Evolutionary conservation across 306 rosid genomes (phyloP).

Genomic region (Alnus rubra): DNA sequence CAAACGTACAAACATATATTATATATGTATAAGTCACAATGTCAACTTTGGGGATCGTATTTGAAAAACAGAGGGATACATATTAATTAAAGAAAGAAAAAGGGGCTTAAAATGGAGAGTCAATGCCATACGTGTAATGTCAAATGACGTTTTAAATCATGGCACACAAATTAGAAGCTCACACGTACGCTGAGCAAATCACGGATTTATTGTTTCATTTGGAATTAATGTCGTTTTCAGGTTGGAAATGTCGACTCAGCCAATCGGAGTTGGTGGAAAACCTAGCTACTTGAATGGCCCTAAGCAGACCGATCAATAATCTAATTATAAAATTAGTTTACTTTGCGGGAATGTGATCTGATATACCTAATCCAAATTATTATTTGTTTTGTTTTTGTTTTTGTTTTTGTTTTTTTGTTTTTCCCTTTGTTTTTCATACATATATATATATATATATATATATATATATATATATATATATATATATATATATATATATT

Average conservation of each 20-base stretch:
- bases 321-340: conserved; percentile 10
- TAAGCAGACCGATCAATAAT: conserved; percentile 18
- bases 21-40: not conserved
- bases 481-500: no score
- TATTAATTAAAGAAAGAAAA: not conserved
- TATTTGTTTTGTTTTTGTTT: no score
- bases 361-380: conserved; percentile 55
- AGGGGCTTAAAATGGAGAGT: not conserved
- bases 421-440: no score
- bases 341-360: conserved; percentile 21
- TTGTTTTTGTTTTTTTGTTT: not conserved
- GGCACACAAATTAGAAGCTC: not conserved
- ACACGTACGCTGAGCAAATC: not conserved
- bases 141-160: not conserved
- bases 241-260: conserved; percentile 38
- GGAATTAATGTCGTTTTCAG: conserved; percentile 39
- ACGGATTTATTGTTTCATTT: conserved; percentile 5
- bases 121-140: not conserved
- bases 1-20: not conserved
- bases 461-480: no score
- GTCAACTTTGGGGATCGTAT: not conserved
- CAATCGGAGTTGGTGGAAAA: conserved; percentile 46
- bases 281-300: conserved; percentile 42
- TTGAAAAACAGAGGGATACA: not conserved
- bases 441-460: no score